A percentile compares a stretch with the other conserved stretches of the same genome.
phyloP scores from a whole-genome alignment of 192 early-diverging fungal species.

The Geranomyces variabilis region DNA sequence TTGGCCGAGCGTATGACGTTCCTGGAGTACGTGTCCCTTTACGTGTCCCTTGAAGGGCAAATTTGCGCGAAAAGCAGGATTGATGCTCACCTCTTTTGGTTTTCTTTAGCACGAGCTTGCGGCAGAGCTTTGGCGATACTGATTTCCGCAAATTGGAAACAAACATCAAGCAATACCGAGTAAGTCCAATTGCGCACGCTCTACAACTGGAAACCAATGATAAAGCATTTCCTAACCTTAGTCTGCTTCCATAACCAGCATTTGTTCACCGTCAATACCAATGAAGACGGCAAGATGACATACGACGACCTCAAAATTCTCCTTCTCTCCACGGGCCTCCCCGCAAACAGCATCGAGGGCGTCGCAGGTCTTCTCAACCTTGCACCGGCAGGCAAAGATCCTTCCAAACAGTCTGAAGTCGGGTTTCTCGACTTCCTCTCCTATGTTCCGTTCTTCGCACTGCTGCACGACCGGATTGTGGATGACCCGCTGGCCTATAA shows the following conservation, averaged over 20 bases:
- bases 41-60: too few relatives aligned
- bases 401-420: conserved; percentile 18
- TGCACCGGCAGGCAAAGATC: conserved; percentile 3
- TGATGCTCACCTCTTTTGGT: not conserved
- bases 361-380: conserved; percentile 27
- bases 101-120: conserved; percentile 20
- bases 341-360: not conserved
- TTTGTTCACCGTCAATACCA: conserved; percentile 25
- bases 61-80: not conserved
- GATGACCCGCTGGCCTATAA: conserved; percentile 23
- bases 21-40: conserved; percentile 19
- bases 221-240: not conserved
- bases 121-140: conserved; percentile 31
- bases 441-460: conserved; percentile 33
- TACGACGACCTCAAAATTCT: conserved; percentile 33
- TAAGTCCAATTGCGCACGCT: conserved; percentile 2
- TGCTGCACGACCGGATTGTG: conserved; percentile 33
- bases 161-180: conserved; percentile 35
- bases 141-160: conserved; percentile 37
- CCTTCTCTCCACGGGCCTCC: conserved; percentile 29
- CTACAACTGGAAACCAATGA: not conserved
- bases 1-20: conserved; percentile 36
- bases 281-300: conserved; percentile 30
- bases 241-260: conserved; percentile 2
- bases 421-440: conserved; percentile 34